Evolutionary conservation across 139 green algal species (phyloP).

Genomic region (Deuterostichococcus epilithicus): DNA sequence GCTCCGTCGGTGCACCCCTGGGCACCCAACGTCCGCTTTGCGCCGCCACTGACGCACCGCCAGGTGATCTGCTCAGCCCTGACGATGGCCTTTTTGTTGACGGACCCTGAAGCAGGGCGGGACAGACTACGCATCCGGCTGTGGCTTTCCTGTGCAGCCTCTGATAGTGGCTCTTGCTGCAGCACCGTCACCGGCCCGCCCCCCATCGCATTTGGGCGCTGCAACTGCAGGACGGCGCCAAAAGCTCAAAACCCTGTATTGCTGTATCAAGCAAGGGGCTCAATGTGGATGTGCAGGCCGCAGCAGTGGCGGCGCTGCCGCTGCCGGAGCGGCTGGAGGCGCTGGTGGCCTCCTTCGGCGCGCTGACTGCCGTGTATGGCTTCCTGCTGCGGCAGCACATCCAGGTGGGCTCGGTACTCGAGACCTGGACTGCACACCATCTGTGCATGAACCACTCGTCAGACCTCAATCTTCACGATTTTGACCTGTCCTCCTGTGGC

Average conservation of each 20-base stretch:
- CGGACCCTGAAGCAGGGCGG: not conserved
- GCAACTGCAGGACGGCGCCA: not conserved
- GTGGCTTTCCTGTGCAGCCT: not conserved
- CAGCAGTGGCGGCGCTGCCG: conserved; percentile 37
- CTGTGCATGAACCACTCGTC: conserved; percentile 14
- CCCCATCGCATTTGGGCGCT: not conserved
- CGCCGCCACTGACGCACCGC: not conserved
- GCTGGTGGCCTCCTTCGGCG: conserved; percentile 34
- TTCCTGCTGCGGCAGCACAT: conserved; percentile 55
- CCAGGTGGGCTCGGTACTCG: conserved; percentile 39
- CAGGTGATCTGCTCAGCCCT: not conserved
- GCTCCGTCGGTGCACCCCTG: not conserved
- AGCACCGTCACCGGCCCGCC: not conserved
- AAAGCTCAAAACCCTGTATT: not conserved
- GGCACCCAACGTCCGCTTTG: not conserved
- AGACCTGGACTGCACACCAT: too few relatives aligned
- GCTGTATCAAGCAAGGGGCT: too few relatives aligned
- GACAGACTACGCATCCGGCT: not conserved
- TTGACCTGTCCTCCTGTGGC: too few relatives aligned
- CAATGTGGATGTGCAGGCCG: not conserved
- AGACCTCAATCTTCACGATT: too few relatives aligned
- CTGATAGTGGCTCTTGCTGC: not conserved
- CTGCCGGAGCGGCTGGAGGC: conserved; percentile 36
- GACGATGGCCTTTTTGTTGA: too few relatives aligned
- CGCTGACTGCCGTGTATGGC: conserved; percentile 37